Base-by-base conservation (phyloP, 1,284 basidiomycete genomes). In the Leccinum solheimii region DNA sequence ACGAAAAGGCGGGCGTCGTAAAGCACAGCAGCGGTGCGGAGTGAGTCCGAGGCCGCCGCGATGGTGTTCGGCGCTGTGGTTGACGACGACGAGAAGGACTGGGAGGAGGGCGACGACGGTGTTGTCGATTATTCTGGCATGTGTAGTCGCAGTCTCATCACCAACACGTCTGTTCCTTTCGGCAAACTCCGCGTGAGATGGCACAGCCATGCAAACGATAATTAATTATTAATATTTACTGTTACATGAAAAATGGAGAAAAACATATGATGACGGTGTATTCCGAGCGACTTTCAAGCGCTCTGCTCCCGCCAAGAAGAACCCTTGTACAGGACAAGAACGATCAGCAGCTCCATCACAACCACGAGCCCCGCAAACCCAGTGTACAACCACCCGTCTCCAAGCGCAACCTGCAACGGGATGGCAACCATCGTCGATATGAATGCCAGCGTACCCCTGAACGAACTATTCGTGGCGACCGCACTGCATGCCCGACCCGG, bases 321-420 rank as follows among this genome's bases (percentile, higher is more conserved):
- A 3, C 83, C 83, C 68, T 79, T 81, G 69, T 64, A 75, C 61
- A 80, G 76, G 0, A 87, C 83, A 9, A 87, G 70, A 38, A 86
- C 62, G 23, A 86, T 79, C n/a, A 88, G 75, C 5, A 80, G 62
- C 49, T 82, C 82, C 51, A 77, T 79, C n/a, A 87, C 57, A 1
- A 82, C 64, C 67, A 92, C 69, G 0, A 92, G 62, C 0, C 83
- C 85, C 0, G 86, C 83, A 81, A 91, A 91, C 2, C 91, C 77
- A 0, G 89, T 87, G 70, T 92, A 94, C 56, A 90, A 77, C 67
- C 91, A 91, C 8, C 91, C 92, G 60, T 88, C 86, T 0, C 86
- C 86, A 45, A 87, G 79, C 0, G 78, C 73, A 57, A 81, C 75
- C 76, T 89, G 86, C 27, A 91, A 71, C 1, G 88, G 88, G 1